Percentiles rank a stretch among this genome's conserved stretches.
phyloP scores from a whole-genome alignment of 2,329 filamentous ascomycete genomes.

The Cadophora malorum region DNA sequence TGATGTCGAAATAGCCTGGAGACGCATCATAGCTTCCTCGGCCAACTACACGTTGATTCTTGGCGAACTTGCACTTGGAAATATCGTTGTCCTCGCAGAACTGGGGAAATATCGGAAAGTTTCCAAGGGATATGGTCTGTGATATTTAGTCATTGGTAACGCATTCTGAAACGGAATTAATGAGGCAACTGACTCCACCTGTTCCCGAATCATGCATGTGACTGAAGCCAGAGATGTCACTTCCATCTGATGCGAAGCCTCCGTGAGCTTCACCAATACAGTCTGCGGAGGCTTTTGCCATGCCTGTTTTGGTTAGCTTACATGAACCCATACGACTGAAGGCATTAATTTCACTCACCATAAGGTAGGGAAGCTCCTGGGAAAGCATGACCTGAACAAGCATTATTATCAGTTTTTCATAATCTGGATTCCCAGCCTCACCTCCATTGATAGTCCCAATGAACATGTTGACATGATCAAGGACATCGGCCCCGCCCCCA shows the following conservation, averaged over 20 bases:
- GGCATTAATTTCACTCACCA: not conserved
- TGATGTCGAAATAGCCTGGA: constrained; percentile 70
- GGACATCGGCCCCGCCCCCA: constrained; percentile 21
- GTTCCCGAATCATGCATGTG: constrained; percentile 54
- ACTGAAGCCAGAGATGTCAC: constrained; percentile 58
- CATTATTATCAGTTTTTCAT: not conserved
- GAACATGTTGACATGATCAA: constrained; percentile 54
- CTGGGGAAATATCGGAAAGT: constrained; percentile 55
- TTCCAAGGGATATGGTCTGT: constrained; percentile 51
- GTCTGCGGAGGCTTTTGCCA: constrained; percentile 63
- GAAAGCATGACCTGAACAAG: constrained; percentile 54
- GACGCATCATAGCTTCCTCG: constrained; percentile 59
- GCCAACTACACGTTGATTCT: constrained; percentile 50
- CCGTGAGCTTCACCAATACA: constrained; percentile 54
- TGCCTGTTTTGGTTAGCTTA: constrained; percentile 46
- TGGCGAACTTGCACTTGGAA: constrained; percentile 61
- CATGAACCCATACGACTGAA: constrained; percentile 21
- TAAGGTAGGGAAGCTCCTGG: constrained; percentile 60
- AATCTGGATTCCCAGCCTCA: not conserved
- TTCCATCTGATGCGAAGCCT: constrained; percentile 55
- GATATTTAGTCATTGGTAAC: not conserved
- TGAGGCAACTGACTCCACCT: constrained; percentile 44
- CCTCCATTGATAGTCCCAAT: constrained; percentile 61
- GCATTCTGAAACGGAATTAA: not conserved
- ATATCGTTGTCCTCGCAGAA: constrained; percentile 55